Percentiles rank a stretch among this genome's conserved stretches.
phyloP scores from a whole-genome alignment of 345 rosid species.

The Raphanus raphanistrum region DNA sequence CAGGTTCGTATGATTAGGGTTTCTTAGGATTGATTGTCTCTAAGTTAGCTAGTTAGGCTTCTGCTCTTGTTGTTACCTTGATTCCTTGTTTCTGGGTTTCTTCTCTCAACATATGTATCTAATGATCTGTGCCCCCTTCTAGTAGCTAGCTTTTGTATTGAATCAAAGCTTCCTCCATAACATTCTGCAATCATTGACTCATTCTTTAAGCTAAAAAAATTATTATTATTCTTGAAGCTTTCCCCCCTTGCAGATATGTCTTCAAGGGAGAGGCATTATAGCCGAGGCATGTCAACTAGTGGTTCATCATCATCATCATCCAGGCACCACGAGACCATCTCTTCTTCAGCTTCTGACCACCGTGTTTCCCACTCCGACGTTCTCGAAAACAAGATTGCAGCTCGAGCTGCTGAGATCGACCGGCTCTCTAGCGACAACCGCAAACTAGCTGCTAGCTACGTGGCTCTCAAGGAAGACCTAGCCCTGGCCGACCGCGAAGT shows the following conservation, averaged over 20 bases:
- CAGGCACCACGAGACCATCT: constrained; percentile 27
- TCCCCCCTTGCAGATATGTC: constrained; percentile 25
- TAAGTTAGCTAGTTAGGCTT: too few species aligned
- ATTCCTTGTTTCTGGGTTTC: constrained; percentile 21
- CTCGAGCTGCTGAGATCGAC: constrained; percentile 79
- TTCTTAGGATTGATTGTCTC: not conserved
- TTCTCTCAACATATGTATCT: not conserved
- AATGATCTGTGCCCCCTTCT: not conserved
- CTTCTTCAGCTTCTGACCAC: constrained; percentile 15
- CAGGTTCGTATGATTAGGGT: constrained; percentile 30
- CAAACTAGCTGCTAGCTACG: constrained; percentile 55
- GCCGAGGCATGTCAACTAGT: constrained; percentile 28
- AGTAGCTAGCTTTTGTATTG: not conserved
- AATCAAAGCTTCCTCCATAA: not conserved
- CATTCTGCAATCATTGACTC: not conserved
- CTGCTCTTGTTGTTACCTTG: constrained; percentile 5
- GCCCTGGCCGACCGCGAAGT: constrained; percentile 56
- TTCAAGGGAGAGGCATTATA: constrained; percentile 38
- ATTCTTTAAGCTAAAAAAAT: not conserved
- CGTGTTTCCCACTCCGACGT: constrained; percentile 44
- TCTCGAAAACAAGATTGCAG: constrained; percentile 65
- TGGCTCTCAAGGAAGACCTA: constrained; percentile 61
- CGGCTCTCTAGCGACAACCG: constrained; percentile 61
- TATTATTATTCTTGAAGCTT: too few species aligned
- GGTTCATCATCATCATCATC: constrained; percentile 36